Evolutionary conservation across 2,329 filamentous ascomycete species (phyloP), one percentile per base, ranked within the genome.

Genomic region (Colletotrichum liriopes): DNA sequence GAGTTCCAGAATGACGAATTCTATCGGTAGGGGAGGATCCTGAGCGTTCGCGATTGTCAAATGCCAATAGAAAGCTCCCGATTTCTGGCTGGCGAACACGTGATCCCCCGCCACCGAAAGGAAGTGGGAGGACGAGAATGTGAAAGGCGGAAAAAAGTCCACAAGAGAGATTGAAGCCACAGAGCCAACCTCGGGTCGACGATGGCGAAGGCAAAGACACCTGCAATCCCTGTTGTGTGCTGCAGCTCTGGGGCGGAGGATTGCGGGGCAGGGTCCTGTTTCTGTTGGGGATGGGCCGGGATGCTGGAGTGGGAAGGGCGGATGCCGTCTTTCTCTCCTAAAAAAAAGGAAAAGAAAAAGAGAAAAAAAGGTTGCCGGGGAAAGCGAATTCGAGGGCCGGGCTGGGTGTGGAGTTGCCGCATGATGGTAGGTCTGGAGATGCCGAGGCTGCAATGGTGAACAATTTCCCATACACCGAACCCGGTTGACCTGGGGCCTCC

Each of bases 281-380:
- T 73, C 71, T 73, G 71, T 73, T 73, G 71, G 71, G 71, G 71
- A 73, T 65, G 71, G 56, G 51, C 49, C 61, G 61, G 71, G 71
- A 71, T 71, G 61, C 61, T 56, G 43, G n/a, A 73, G 62, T 73
- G 67, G 67, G 67, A 72, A 63, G 47, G 23, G 35, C 58, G 52
- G 37, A 55, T 64, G 65, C 56, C 59, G 69, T 55, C 47, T 60
- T 69, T 49, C 45, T 59, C 43, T 70, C 18, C 39, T 58, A 45
- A 4, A 8, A 18, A 26, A 41, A 47, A 18, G 14, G 2, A 26
- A 26, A 26, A 26, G 14, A 47, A 51, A 56, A 51, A 23, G 62
- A 56, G 16, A 37, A 71, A 56, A 56, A 41, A 58, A 58, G 55
- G 65, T 62, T 55, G 23, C 56, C 65, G 39, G 43, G 37, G 23